phyloP scores from a whole-genome alignment of 2,329 filamentous ascomycete species.

The Sarocladiaceae sp. region DNA sequence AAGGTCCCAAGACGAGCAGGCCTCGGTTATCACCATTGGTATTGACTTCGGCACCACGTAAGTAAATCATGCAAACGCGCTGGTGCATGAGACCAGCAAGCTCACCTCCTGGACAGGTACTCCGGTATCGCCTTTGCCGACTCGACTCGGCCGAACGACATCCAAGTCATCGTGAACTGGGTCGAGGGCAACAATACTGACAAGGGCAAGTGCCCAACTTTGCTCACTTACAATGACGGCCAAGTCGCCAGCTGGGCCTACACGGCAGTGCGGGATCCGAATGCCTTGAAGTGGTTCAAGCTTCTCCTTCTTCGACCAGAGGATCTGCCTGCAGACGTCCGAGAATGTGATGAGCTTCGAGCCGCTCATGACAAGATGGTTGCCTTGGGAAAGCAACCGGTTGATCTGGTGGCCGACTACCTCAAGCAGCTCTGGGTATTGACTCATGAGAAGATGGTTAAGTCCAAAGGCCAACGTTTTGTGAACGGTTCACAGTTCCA shows the following conservation, averaged over 20 bases:
- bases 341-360: slow-evolving; percentile 10
- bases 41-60: slow-evolving; percentile 37
- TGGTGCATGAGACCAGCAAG: not conserved
- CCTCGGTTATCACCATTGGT: slow-evolving; percentile 21
- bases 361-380: slow-evolving; percentile 7
- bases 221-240: slow-evolving; percentile 12
- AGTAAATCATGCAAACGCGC: not conserved
- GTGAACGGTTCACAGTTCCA: slow-evolving; percentile 19
- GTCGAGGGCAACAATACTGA: slow-evolving; percentile 14
- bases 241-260: slow-evolving; percentile 19
- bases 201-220: slow-evolving; percentile 18
- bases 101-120: slow-evolving; percentile 16
- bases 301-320: slow-evolving; percentile 22
- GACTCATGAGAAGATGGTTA: not conserved
- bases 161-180: slow-evolving; percentile 18
- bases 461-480: not conserved
- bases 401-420: slow-evolving; percentile 21
- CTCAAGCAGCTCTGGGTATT: slow-evolving; percentile 22
- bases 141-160: slow-evolving; percentile 15
- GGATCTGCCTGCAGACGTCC: slow-evolving; percentile 18
- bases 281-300: slow-evolving; percentile 27
- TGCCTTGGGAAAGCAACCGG: slow-evolving; percentile 14
- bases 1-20: not conserved
- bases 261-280: slow-evolving; percentile 6
- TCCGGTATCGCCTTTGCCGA: slow-evolving; percentile 27